Evolutionary conservation across 2,329 filamentous ascomycete genomes (phyloP).

Genomic region (Exophiala calicioides): DNA sequence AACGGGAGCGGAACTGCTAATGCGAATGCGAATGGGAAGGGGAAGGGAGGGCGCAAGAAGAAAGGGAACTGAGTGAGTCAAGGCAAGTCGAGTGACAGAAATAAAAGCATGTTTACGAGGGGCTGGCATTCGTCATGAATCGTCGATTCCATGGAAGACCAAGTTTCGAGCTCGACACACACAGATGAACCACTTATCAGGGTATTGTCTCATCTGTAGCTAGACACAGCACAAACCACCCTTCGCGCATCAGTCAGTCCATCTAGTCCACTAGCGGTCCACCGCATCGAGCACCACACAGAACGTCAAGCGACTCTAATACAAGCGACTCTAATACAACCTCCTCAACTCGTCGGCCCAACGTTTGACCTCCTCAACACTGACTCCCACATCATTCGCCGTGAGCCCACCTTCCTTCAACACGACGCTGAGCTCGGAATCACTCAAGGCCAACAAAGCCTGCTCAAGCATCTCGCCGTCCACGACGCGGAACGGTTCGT

Average conservation of each 20-base stretch:
- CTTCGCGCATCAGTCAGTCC: too few relatives aligned
- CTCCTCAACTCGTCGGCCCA: constrained; percentile 32
- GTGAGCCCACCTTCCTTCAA: constrained; percentile 41
- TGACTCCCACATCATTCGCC: constrained; percentile 22
- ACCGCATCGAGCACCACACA: background rate
- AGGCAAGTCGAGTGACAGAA: background rate
- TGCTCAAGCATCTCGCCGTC: constrained; percentile 88
- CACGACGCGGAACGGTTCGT: constrained; percentile 81
- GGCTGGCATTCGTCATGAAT: background rate
- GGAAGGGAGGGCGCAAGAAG: background rate
- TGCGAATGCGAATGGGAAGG: background rate
- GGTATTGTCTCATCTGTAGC: too few relatives aligned
- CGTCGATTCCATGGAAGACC: background rate
- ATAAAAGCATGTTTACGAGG: background rate
- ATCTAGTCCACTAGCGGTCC: background rate
- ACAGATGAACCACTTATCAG: background rate
- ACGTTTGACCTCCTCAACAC: constrained; percentile 22
- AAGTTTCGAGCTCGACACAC: background rate
- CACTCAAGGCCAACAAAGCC: constrained; percentile 69
- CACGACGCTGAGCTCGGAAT: constrained; percentile 57
- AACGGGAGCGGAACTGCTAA: background rate
- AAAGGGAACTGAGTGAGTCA: background rate
- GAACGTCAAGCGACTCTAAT: too few relatives aligned
- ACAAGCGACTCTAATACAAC: constrained; percentile 30
- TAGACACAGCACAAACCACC: too few relatives aligned